A percentile compares a stretch with the other conserved stretches of the same genome.
These are phyloP conservation scores for Simplicillium aogashimaense DNA, from an alignment of 2,329 filamentous ascomycete species.

Conservation along the genomic window DNA sequence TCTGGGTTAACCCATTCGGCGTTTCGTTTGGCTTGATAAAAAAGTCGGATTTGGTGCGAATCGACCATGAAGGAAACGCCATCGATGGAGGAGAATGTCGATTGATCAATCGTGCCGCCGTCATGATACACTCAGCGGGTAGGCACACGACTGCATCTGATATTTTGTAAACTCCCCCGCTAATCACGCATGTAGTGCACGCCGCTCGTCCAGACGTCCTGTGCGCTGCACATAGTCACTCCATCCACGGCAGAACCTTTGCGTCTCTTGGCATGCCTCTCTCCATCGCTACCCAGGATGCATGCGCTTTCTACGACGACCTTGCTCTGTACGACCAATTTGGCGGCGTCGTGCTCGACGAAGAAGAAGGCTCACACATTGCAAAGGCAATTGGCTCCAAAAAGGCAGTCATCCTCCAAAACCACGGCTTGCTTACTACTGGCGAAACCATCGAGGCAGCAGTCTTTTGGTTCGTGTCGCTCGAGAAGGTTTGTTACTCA, in stretches of 20 bases:
- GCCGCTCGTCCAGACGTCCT: constrained; percentile 41
- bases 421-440: constrained; percentile 44
- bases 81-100: constrained; percentile 47
- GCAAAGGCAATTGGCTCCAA: constrained; percentile 33
- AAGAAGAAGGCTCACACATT: constrained; percentile 39
- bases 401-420: constrained; percentile 43
- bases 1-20: constrained; percentile 61
- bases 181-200: constrained; percentile 28
- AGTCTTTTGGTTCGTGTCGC: constrained; percentile 43
- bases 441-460: constrained; percentile 38
- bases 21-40: constrained; percentile 53
- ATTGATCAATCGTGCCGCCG: constrained; percentile 16
- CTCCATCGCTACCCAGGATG: constrained; percentile 57
- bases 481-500: constrained; percentile 37
- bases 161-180: neutral
- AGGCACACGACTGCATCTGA: neutral
- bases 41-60: constrained; percentile 56
- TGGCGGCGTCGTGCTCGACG: constrained; percentile 40
- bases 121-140: constrained; percentile 20
- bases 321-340: constrained; percentile 34
- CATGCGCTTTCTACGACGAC: constrained; percentile 49
- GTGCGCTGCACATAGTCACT: constrained; percentile 45
- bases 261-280: constrained; percentile 49
- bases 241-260: constrained; percentile 46
- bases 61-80: constrained; percentile 50